These are phyloP conservation scores for Nectriaceae sp. DNA, from an alignment of 2,329 filamentous ascomycete species.

Conservation along the genomic window DNA sequence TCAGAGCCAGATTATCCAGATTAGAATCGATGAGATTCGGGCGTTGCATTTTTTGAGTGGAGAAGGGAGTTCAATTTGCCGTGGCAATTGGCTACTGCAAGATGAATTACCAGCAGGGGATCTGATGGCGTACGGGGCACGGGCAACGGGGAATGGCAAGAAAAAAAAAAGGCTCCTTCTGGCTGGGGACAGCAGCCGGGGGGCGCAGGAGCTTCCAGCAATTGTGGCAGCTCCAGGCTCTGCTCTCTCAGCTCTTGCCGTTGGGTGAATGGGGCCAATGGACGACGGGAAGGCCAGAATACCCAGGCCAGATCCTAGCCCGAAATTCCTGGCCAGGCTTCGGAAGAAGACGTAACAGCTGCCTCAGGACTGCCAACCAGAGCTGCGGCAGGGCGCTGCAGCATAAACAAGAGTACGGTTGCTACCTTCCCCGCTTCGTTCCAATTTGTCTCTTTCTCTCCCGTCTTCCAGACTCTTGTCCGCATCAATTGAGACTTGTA, in stretches of 20 bases:
- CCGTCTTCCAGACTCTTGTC: neutral
- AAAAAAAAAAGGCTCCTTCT: neutral
- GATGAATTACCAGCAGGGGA: too few relatives aligned
- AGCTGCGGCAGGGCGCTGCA: neutral
- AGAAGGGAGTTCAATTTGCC: too few relatives aligned
- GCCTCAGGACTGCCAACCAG: neutral
- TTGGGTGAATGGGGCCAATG: neutral
- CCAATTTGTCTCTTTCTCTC: too few relatives aligned
- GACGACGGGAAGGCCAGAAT: neutral
- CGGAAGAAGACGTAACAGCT: constrained; percentile 2
- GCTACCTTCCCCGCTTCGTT: neutral
- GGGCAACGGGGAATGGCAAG: neutral
- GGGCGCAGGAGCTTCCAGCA: neutral
- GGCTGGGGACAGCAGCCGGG: neutral
- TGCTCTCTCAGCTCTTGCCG: neutral
- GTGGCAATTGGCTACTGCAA: neutral
- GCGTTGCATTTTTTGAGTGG: too few relatives aligned
- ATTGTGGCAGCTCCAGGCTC: neutral
- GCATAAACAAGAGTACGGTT: neutral
- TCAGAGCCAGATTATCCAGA: too few relatives aligned
- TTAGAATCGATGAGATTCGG: too few relatives aligned
- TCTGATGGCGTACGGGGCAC: too few relatives aligned
- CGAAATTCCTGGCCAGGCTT: neutral
- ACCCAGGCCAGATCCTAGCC: neutral
- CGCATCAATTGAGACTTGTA: neutral